Evolutionary conservation across 2,329 filamentous ascomycete species (phyloP), one percentile per base, ranked within the genome.

Genomic region (Periconia digitata): DNA sequence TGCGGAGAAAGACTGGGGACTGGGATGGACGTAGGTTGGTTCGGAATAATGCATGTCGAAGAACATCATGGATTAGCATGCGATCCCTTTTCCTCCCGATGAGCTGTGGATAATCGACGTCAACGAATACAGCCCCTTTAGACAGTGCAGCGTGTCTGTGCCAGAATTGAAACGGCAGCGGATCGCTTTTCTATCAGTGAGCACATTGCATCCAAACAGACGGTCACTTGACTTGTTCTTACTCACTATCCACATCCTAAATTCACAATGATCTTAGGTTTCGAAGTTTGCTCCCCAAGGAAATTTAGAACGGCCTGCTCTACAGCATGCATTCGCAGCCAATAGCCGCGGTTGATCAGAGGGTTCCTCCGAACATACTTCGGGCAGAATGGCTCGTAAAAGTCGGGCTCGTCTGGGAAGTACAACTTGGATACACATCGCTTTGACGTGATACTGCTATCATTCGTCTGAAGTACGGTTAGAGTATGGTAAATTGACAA

Each of bases 381-480:
- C 58, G 83, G 85, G 27, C 95, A 90, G 70, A 96, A 96, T 65
- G 90, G 86, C 40, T 88, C 86, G 59, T 94, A 92, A 75, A 89
- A 95, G 67, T 95, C 88, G 22, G 87, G 83, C 62, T 95, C 85
- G 52, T 83, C 62, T 15, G 86, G 79, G 64, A 89, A 86, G 70
- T 96, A 96, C 13, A 95, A 76, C 59, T 86, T 86, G 66, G 96
- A 91, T n/a, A 96, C 92, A 61, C 90, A 94, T 58, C 91, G 79
- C 69, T 96, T 96, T 13, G 91, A 96, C 15, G 92, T 86, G 58
- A 96, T 96, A 64, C 89, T 95, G 72, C 89, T 92, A 67, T 85
- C 92, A 69, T 96, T 96, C 49, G 91, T 96, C 70, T 72, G 43
- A 16, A 16, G 6, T 38, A 34, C 38, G 54, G n/a, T 32, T 15